Evolutionary conservation across 768 basidiomycete genomes (phyloP).

Genomic region (Lanmaoa rubissima): DNA sequence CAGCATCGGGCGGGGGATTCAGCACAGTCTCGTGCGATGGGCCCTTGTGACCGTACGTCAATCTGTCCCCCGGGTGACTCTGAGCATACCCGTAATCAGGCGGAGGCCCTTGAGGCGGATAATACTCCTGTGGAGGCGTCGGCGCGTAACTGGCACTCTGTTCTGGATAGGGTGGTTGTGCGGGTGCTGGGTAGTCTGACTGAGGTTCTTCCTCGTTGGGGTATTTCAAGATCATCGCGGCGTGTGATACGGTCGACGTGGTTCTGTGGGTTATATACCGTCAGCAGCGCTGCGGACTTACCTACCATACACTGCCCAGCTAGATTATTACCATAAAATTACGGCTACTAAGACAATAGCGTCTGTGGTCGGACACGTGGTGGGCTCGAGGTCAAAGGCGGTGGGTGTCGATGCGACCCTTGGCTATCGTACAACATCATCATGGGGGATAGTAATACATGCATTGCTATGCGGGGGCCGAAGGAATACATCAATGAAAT

Average conservation of each 20-base stretch:
- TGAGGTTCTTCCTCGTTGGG: conserved; percentile 28
- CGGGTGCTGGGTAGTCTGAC: conserved; percentile 9
- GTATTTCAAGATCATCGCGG: conserved; percentile 15
- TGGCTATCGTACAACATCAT: background rate
- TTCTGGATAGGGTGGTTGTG: background rate
- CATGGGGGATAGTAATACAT: conserved; percentile 12
- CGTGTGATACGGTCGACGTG: background rate
- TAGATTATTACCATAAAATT: background rate
- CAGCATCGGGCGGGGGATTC: background rate
- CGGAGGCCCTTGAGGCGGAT: conserved; percentile 9
- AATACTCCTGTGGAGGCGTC: conserved; percentile 4
- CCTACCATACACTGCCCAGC: background rate
- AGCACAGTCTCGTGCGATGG: background rate
- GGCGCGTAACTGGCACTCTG: background rate
- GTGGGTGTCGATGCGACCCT: background rate
- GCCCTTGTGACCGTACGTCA: background rate
- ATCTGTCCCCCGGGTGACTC: background rate
- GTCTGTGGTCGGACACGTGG: background rate
- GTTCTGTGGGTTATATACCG: background rate
- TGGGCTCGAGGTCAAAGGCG: conserved; percentile 4
- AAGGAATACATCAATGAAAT: conserved; percentile 17
- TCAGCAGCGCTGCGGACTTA: background rate
- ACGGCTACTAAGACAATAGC: too few species aligned
- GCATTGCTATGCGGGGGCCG: conserved; percentile 13
- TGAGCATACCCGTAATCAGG: conserved; percentile 11